Conservation (phyloP, 306 rosid genomes). For the Rubus idaeus region DNA sequence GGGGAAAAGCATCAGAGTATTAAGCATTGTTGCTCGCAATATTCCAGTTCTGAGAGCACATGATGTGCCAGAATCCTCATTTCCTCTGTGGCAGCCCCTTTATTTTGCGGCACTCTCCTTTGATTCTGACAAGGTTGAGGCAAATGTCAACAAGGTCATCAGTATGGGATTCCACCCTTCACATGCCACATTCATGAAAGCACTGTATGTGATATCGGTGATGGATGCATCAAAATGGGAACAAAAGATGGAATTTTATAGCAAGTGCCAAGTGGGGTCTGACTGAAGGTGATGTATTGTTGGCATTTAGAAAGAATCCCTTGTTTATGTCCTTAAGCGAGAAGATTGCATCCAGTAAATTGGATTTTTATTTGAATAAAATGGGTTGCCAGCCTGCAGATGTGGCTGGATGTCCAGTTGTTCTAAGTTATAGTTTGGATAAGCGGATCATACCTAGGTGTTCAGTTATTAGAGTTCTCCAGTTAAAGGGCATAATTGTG, state of each 20-base stretch:
- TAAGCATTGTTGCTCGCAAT: not conserved
- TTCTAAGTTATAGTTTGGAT: slow-evolving; percentile 31
- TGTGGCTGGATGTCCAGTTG: slow-evolving; percentile 14
- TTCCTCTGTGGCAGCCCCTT: not conserved
- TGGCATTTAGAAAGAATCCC: slow-evolving; percentile 35
- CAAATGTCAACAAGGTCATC: slow-evolving; percentile 20
- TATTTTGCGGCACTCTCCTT: not conserved
- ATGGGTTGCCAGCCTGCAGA: slow-evolving; percentile 24
- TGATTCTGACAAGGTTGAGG: slow-evolving; percentile 6
- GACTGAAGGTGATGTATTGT: slow-evolving; percentile 20
- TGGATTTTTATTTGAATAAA: slow-evolving; percentile 30
- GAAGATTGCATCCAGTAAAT: slow-evolving; percentile 14
- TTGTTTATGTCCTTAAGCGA: slow-evolving; percentile 20
- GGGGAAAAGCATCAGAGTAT: not conserved
- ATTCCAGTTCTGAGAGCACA: not conserved
- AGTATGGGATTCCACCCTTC: slow-evolving; percentile 33
- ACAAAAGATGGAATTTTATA: slow-evolving; percentile 20
- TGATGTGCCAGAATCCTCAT: slow-evolving; percentile 8
- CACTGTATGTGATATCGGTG: slow-evolving; percentile 17
- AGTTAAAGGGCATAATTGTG: not conserved
- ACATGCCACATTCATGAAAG: slow-evolving; percentile 19
- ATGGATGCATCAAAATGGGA: slow-evolving; percentile 14
- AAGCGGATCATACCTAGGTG: slow-evolving; percentile 41
- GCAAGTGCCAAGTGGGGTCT: too few species aligned
- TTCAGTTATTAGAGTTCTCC: slow-evolving; percentile 37